Percentiles rank a stretch among this genome's conserved stretches.
These are phyloP conservation scores for Paramecium biaurelia DNA, from an alignment of 73 alveolate species.

Conservation along the genomic window DNA sequence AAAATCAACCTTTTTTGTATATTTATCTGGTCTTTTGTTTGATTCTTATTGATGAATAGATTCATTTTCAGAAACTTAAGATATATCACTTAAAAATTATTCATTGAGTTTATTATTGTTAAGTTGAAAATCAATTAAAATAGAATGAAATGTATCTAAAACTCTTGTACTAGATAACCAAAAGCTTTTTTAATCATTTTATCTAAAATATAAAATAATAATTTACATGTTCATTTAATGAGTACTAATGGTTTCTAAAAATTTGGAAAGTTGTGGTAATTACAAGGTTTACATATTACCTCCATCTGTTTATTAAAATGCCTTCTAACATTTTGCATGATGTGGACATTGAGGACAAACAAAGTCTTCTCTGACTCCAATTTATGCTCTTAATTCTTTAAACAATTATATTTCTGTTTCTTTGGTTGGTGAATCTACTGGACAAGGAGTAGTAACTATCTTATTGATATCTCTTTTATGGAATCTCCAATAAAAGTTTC, in stretches of 20 bases:
- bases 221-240: background rate
- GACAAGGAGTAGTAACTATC: background rate
- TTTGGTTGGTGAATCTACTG: background rate
- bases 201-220: background rate
- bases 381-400: constrained; percentile 18
- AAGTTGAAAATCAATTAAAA: background rate
- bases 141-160: constrained; percentile 34
- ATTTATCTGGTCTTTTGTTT: background rate
- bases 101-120: background rate
- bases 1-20: background rate
- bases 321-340: background rate
- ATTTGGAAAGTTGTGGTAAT: background rate
- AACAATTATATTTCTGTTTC: background rate
- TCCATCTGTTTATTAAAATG: background rate
- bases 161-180: constrained; percentile 16
- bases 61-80: background rate
- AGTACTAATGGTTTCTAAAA: background rate
- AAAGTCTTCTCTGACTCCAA: constrained; percentile 23
- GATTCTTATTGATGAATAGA: background rate
- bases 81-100: background rate
- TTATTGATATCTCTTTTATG: background rate
- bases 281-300: constrained; percentile 20
- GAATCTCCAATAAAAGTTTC: constrained; percentile 12
- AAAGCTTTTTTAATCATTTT: constrained; percentile 8
- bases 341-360: constrained; percentile 32